phyloP scores from a whole-genome alignment of 2,329 filamentous ascomycete species.

The Ceratocystis destructans region DNA sequence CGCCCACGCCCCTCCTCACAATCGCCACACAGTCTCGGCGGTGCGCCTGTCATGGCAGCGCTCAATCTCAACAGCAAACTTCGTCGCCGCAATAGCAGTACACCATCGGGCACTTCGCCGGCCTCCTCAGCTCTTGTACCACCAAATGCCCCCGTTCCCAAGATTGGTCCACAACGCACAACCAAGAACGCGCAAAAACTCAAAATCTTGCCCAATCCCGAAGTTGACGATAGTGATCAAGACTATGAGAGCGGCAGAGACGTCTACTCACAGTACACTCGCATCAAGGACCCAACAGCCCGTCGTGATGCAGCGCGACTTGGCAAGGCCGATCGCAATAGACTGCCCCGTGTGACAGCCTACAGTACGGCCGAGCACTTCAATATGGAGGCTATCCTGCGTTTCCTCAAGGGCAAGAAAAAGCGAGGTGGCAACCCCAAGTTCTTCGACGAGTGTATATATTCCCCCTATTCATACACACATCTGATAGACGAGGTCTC shows the following conservation, averaged over 20 bases:
- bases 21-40: constrained; percentile 26
- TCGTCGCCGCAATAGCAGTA: constrained; percentile 60
- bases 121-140: constrained; percentile 27
- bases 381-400: constrained; percentile 76
- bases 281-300: constrained; percentile 93
- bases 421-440: constrained; percentile 77
- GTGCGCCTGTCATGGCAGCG: constrained; percentile 52
- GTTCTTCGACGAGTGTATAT: constrained; percentile 93
- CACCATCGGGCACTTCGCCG: constrained; percentile 38
- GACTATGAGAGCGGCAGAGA: constrained; percentile 90
- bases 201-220: constrained; percentile 87
- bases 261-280: constrained; percentile 93
- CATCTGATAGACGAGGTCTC: constrained; percentile 48
- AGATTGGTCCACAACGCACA: constrained; percentile 87
- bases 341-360: constrained; percentile 80
- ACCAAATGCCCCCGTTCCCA: constrained; percentile 32
- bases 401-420: constrained; percentile 73
- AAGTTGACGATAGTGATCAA: constrained; percentile 57
- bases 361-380: constrained; percentile 93
- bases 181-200: constrained; percentile 94
- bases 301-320: constrained; percentile 80
- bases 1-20: constrained; percentile 26
- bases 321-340: constrained; percentile 82
- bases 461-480: constrained; percentile 78
- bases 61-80: constrained; percentile 64